Base-by-base conservation (phyloP, 495 filamentous ascomycete species). In the Echria macrotheca region DNA sequence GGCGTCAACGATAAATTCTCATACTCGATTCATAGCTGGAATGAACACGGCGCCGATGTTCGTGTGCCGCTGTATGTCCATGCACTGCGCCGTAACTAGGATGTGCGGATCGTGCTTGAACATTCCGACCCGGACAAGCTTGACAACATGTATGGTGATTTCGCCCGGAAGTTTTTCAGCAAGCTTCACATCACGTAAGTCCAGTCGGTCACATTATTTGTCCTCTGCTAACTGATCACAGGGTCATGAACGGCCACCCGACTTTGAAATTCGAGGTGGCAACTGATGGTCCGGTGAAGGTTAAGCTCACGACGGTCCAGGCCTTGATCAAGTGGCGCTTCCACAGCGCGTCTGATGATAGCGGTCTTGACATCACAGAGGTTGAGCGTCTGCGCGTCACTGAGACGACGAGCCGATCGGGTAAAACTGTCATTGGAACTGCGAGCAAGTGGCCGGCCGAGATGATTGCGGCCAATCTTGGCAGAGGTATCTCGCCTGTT, bases 31-130 rank as follows among this genome's bases (percentile, higher is more conserved):
- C 61, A 59, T 35, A 28, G 29, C 4, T 19, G 29, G 24, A 17
- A 25, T 26, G 11, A 12, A 9, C 1, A 5, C 11, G 6, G n/a
- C 24, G 11, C 4, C 9, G 5, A 8, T 1, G 44, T 51, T 17
- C 15, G 32, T 0, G 33, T 14, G 19, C 40, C 51, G 11, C 35
- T 76, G 14, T 64, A 57, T 17, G 57, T 76, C n/a, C 68, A 76
- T 45, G 71, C 67, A 6, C 52, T 68, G 6, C 59, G 55, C 9
- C 59, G 68, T 25, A 49, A 60, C 15, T 75, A 69, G 72, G 75
- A 78, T 50, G 58, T 75, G 28, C 57, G 57, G 23, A 58, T 75
- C 15, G 50, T 47, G 8, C 22, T 63, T 14, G 47, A 36, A 46
- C 50, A 60, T 45, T 22, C 46, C 29, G 50, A 62, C 28, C 29